phyloP scores from a whole-genome alignment of 139 green algal species.

The Chlorella ohadii region DNA sequence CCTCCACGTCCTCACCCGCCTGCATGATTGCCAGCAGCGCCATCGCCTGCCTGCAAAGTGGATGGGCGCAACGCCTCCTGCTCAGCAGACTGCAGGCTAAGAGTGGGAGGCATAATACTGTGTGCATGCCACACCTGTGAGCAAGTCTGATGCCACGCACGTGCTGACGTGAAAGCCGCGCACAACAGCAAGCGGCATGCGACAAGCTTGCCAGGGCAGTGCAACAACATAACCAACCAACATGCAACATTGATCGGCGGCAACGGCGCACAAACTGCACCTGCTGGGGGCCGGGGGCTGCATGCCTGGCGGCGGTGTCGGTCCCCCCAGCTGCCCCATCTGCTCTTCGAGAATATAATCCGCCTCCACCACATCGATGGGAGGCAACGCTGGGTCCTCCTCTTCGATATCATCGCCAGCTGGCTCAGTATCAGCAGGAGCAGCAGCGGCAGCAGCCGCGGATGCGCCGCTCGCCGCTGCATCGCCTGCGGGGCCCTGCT shows the following conservation, averaged over 20 bases:
- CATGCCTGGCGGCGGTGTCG: neutral
- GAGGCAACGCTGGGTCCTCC: neutral
- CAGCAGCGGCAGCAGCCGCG: neutral
- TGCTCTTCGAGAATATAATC: conserved; percentile 7
- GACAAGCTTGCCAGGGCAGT: neutral
- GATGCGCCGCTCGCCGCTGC: neutral
- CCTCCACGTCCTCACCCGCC: conserved; percentile 23
- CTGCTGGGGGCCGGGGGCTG: neutral
- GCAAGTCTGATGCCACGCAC: too few relatives aligned
- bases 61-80: neutral
- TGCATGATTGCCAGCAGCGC: conserved; percentile 36
- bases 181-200: neutral
- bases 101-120: too few relatives aligned
- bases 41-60: conserved; percentile 9
- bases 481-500: neutral
- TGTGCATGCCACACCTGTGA: neutral
- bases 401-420: neutral
- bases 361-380: neutral
- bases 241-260: neutral
- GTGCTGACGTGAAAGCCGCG: too few relatives aligned
- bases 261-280: neutral
- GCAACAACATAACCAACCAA: too few relatives aligned
- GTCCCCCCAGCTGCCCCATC: neutral
- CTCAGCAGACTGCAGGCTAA: too few relatives aligned
- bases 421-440: neutral